Base-by-base conservation (phyloP, 106 monocot genomes). In the Iris macrosiphon region DNA sequence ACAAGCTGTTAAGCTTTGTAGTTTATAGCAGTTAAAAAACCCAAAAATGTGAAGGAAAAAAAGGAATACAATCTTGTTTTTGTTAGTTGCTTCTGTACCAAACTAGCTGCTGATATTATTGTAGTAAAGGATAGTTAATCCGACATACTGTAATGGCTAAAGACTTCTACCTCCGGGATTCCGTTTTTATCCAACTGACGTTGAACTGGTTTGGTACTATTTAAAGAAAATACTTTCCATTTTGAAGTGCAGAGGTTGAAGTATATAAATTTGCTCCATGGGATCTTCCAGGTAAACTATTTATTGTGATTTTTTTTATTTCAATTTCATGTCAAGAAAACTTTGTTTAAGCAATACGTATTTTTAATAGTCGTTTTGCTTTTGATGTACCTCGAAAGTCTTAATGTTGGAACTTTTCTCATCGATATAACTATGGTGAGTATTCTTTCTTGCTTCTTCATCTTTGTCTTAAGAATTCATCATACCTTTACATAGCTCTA, bases 241-340 rank as follows among this genome's bases (percentile, higher is more conserved):
- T 24, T 51, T 57, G 63, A 83, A 33, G 76, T 60, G 43, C 83
- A 8, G 88, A 70, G 49, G 30, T 79, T 60, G 83, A 88, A 27
- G 58, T 88, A n/a, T 88, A 88, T 57, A 83, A 88, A 31, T 83
- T 75, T 73, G 63, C 79, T 55, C 88, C 88, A 46, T 83, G 83
- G 83, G 88, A 88, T 47, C 88, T 88, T 70, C 83, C 69, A 57
- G 73, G 88, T 88, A n/a, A 71, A 52, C n/a, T 39, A 18, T 28
- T 25, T 49, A 20, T 35, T 75, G n/a, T n/a, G n/a, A n/a, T n/a
- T n/a, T n/a, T n/a, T n/a, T n/a, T n/a, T n/a, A n/a, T n/a, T n/a
- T n/a, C n/a, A n/a, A n/a, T n/a, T n/a, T n/a, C n/a, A n/a, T n/a
- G n/a, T n/a, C n/a, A n/a, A n/a, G n/a, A n/a, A n/a, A n/a, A n/a